Base-by-base conservation (phyloP, 2,329 filamentous ascomycete genomes). In the Colletotrichum endophyticum region DNA sequence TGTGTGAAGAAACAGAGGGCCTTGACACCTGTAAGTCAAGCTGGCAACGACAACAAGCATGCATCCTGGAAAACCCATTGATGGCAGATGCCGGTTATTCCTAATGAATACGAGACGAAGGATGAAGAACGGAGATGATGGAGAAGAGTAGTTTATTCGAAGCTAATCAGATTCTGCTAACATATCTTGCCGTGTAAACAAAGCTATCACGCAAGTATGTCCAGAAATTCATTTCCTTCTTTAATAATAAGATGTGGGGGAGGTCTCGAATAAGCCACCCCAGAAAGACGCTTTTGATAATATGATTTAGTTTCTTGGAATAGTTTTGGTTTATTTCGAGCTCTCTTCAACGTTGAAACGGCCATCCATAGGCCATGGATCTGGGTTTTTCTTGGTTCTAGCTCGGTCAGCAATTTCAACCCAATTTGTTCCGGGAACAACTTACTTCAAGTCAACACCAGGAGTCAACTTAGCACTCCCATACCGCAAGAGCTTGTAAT, bases 351-450 rank as follows among this genome's bases (percentile, higher is more conserved):
- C 73, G 25, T 79, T 72, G n/a, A 80, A 44, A 3, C 78, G 77
- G 25, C 74, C 78, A 22, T 79, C 76, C 32, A 80, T 78, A 7
- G 79, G 79, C 79, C 79, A 80, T 3, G 79, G 67, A 8, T 80
- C 79, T 22, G 78, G 79, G 8, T 59, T 67, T 2, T 70, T 32
- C 16, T 69, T 69, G 6, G 66, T 59, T 16, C 66, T 61, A 56
- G 8, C 7, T 30, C 1, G 8, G 53, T 39, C 3, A 61, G n/a
- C 13, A 25, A 36, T 22, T 8, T 32, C 28, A 13, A 19, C 12
- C n/a, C 8, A n/a, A 27, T 64, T 0, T 0, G 2, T 15, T n/a
- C 9, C 27, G 13, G 2, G 19, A 1, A 27, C 5, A 39, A 70
- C 53, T 36, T 27, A 39, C 71, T 77, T 25, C 78, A 79, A 70